Evolutionary conservation across 371 early-diverging fungal species (phyloP).

Genomic region (Apophysomyces variabilis): DNA sequence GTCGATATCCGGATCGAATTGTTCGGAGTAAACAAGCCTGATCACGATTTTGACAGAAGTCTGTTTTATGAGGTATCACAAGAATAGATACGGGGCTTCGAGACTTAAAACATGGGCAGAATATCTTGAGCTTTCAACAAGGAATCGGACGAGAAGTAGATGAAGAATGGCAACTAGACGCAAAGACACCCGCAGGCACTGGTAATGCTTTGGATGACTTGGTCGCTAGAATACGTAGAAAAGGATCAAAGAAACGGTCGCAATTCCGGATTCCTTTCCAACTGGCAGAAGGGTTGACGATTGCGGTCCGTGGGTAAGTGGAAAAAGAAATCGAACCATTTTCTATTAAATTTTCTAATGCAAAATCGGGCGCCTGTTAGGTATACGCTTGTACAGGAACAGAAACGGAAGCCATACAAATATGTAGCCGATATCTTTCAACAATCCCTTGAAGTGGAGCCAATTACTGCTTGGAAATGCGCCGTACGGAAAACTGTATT

Average conservation of each 20-base stretch:
- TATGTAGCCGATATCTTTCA: constrained; percentile 56
- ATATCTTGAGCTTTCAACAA: constrained; percentile 23
- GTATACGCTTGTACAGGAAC: constrained; percentile 58
- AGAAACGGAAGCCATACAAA: constrained; percentile 43
- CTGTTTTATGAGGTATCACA: constrained; percentile 55
- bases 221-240: constrained; percentile 49
- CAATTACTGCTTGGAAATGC: constrained; percentile 62
- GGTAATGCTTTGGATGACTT: constrained; percentile 56
- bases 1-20: constrained; percentile 60
- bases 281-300: constrained; percentile 55
- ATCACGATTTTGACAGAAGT: constrained; percentile 46
- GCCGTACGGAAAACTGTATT: constrained; percentile 25
- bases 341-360: constrained; percentile 5
- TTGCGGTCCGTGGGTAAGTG: constrained; percentile 61
- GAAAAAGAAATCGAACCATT: too few relatives aligned
- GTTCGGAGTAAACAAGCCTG: constrained; percentile 56
- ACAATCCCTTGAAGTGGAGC: constrained; percentile 55
- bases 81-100: not conserved
- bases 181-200: constrained; percentile 47
- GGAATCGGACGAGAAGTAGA: constrained; percentile 21
- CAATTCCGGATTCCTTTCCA: constrained; percentile 57
- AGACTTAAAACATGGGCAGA: constrained; percentile 14
- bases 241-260: constrained; percentile 62
- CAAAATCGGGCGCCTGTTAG: constrained; percentile 5
- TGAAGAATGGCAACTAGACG: constrained; percentile 32